Conservation (phyloP, 345 rosid genomes). For the Melastoma malabathricum region DNA sequence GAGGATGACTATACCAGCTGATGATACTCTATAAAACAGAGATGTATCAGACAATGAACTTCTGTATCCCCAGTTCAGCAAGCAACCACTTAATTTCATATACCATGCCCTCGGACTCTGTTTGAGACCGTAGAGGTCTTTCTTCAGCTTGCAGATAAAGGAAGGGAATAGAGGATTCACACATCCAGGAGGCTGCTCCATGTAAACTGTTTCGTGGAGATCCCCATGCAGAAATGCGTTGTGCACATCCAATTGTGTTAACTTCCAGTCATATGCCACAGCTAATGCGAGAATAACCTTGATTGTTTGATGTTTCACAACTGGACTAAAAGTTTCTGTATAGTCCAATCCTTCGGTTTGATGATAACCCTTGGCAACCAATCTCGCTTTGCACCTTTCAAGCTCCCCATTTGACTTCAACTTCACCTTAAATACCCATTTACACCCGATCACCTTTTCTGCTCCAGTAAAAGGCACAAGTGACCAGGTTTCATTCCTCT, state of each 20-base stretch:
- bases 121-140: not conserved
- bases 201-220: not conserved
- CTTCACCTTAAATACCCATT: too few relatives aligned
- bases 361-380: too few relatives aligned
- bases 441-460: too few relatives aligned
- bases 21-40: not conserved
- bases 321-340: too few relatives aligned
- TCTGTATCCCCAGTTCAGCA: not conserved
- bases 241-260: not conserved
- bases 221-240: not conserved
- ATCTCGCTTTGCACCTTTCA: too few relatives aligned
- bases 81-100: not conserved
- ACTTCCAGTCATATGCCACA: too few relatives aligned
- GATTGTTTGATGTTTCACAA: too few relatives aligned
- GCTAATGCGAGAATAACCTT: too few relatives aligned
- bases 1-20: not conserved
- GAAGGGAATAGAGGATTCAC: not conserved
- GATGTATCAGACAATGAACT: not conserved
- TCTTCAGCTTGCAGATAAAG: not conserved
- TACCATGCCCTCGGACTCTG: not conserved
- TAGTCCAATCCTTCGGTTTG: too few relatives aligned
- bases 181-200: not conserved
- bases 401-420: too few relatives aligned
- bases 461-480: too few relatives aligned
- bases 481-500: too few relatives aligned